Base-by-base conservation (phyloP, 139 green algal species). In the Nannochloris sp. region DNA sequence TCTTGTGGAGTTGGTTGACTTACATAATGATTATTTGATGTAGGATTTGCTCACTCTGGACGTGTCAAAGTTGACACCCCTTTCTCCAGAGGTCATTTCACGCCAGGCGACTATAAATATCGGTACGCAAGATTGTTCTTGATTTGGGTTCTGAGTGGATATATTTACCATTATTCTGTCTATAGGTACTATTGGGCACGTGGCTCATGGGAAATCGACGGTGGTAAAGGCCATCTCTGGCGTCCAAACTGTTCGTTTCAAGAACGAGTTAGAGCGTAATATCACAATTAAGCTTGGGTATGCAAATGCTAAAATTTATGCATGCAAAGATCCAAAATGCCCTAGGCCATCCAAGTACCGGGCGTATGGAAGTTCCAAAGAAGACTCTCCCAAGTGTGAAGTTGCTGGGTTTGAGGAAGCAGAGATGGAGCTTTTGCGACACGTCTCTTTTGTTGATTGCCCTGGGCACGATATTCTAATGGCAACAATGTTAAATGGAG, bases 231-330 rank as follows among this genome's bases (percentile, higher is more conserved):
- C 94, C 60, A 98, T 99, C 68, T 96, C 87, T 3, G 94, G 94
- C 45, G 94, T 99, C 49, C 93, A 98, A 81, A 99, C 94, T 3
- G 94, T 99, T 37, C 87, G 94, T 11, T 99, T 99, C 81, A 99
- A 99, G 84, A 99, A 99, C 62, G 94, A 99, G 85, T 84, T 98
- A 29, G 94, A 99, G 79, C 82, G 94, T 30, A 99, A 99, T 76
- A 99, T 99, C 63, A 99, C 94, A 14, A 99, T 99, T 84, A 98
- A 97, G 79, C 86, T 97, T 23, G 92, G 92, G 8, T 99, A 99
- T 73, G 93, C 94, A 17, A 98, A 98, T 67, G 92, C 94, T 45
- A 98, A 98, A 68, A 97, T 98, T 56, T 99, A 96, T 87, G 86
- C 88, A 63, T 97, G 91, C 76, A 53, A 53, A n/a, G 70, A 79